A percentile compares a stretch with the other conserved stretches of the same genome.
phyloP scores from a whole-genome alignment of 192 early-diverging fungal genomes.

The Entomortierella lignicola region DNA sequence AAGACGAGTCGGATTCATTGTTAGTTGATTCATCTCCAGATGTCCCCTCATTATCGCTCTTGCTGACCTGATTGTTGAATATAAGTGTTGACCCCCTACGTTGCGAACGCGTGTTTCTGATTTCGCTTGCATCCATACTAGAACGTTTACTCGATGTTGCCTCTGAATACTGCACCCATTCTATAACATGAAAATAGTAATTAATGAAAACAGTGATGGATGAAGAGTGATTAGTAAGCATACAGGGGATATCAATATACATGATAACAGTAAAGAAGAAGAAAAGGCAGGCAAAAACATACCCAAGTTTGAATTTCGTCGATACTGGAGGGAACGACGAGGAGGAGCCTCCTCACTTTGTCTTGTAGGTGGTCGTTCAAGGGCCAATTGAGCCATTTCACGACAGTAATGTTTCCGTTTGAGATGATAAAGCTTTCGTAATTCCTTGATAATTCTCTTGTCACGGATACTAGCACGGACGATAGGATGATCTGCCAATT shows the following conservation, averaged over 20 bases:
- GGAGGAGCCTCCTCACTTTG: not conserved
- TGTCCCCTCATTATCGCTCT: slow-evolving; percentile 4
- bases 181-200: not conserved
- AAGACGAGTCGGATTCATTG: slow-evolving; percentile 12
- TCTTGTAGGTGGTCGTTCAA: slow-evolving; percentile 10
- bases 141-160: slow-evolving; percentile 21
- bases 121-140: slow-evolving; percentile 2
- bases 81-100: not conserved
- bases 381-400: slow-evolving; percentile 11
- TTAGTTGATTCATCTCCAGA: slow-evolving; percentile 14
- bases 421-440: slow-evolving; percentile 34
- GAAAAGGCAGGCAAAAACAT: not conserved
- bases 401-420: slow-evolving; percentile 24
- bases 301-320: not conserved
- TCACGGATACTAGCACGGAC: slow-evolving; percentile 59
- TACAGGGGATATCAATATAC: not conserved
- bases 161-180: not conserved
- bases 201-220: no score
- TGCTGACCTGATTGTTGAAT: not conserved
- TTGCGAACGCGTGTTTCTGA: not conserved
- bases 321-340: not conserved
- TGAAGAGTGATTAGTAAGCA: not conserved
- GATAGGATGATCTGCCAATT: slow-evolving; percentile 51
- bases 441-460: slow-evolving; percentile 61
- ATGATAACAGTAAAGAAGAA: not conserved